A percentile compares a stretch with the other conserved stretches of the same genome.
phyloP scores from a whole-genome alignment of 1,139 yeast genomes.

The Yamadazyma sp. region DNA sequence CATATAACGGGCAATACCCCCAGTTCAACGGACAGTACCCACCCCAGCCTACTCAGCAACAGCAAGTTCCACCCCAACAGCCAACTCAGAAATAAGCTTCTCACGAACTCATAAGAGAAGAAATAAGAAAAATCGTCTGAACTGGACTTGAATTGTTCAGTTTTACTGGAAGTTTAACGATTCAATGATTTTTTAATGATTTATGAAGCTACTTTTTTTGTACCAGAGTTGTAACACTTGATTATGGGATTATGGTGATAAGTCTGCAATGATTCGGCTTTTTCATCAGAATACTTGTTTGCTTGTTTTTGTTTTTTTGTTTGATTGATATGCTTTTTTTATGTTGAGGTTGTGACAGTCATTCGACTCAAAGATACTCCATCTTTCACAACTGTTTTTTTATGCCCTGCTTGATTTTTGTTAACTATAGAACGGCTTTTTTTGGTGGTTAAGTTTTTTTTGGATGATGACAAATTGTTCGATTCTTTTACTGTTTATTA shows the following conservation, averaged over 20 bases:
- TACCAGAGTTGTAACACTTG: slow-evolving; percentile 2
- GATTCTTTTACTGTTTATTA: slow-evolving; percentile 1
- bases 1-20: slow-evolving; percentile 19
- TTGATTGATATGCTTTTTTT: slow-evolving; percentile 2
- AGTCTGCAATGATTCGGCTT: slow-evolving; percentile 4
- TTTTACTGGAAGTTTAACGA: slow-evolving; percentile 8
- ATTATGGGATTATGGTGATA: neutral
- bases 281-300: neutral
- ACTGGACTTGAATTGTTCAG: neutral
- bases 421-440: slow-evolving; percentile 10
- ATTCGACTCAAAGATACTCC: too few relatives aligned
- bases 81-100: slow-evolving; percentile 14
- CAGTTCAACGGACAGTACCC: slow-evolving; percentile 28
- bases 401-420: slow-evolving; percentile 3
- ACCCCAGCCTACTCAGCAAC: slow-evolving; percentile 4
- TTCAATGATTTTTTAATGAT: slow-evolving; percentile 11
- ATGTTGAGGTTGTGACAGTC: neutral
- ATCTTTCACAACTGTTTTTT: neutral
- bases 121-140: neutral
- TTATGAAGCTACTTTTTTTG: slow-evolving; percentile 9
- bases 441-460: slow-evolving; percentile 5
- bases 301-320: slow-evolving; percentile 2
- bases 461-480: neutral
- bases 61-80: slow-evolving; percentile 11
- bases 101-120: slow-evolving; percentile 9